A percentile compares a stretch with the other conserved stretches of the same genome.
These are phyloP conservation scores for Paramecium caudatum DNA, from an alignment of 73 alveolate genomes.

Conservation along the genomic window DNA sequence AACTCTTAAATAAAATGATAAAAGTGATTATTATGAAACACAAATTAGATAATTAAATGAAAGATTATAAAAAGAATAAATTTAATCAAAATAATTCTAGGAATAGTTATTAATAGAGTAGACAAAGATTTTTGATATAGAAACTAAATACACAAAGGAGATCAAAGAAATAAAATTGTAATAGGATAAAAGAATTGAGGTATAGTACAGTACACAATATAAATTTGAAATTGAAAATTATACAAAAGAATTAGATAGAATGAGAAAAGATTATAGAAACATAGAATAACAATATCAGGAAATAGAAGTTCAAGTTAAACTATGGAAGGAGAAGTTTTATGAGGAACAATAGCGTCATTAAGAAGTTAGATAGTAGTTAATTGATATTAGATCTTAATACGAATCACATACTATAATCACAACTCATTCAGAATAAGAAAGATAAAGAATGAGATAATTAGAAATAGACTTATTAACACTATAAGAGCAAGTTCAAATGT, in stretches of 20 bases:
- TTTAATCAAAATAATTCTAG: background rate
- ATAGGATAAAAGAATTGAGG: slow-evolving; percentile 23
- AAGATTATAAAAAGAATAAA: background rate
- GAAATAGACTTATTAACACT: background rate
- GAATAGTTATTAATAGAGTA: background rate
- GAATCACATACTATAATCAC: background rate
- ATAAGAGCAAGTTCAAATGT: slow-evolving; percentile 14
- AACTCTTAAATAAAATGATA: background rate
- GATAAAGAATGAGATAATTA: background rate
- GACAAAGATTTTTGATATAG: background rate
- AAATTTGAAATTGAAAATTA: background rate
- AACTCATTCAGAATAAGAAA: background rate
- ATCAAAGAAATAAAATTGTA: background rate
- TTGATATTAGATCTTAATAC: background rate
- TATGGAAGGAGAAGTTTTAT: slow-evolving; percentile 61
- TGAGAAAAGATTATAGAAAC: slow-evolving; percentile 30
- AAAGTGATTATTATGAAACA: background rate
- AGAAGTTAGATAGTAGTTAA: slow-evolving; percentile 4
- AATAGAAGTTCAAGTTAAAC: slow-evolving; percentile 12
- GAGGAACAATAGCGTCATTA: slow-evolving; percentile 32
- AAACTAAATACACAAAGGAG: background rate
- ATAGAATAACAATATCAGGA: background rate
- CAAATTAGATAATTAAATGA: slow-evolving; percentile 14
- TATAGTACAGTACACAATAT: background rate
- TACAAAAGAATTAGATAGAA: slow-evolving; percentile 9